Percentiles rank a stretch among this genome's conserved stretches.
phyloP scores from a whole-genome alignment of 495 filamentous ascomycete genomes.

The Sordaria brevicollis region DNA sequence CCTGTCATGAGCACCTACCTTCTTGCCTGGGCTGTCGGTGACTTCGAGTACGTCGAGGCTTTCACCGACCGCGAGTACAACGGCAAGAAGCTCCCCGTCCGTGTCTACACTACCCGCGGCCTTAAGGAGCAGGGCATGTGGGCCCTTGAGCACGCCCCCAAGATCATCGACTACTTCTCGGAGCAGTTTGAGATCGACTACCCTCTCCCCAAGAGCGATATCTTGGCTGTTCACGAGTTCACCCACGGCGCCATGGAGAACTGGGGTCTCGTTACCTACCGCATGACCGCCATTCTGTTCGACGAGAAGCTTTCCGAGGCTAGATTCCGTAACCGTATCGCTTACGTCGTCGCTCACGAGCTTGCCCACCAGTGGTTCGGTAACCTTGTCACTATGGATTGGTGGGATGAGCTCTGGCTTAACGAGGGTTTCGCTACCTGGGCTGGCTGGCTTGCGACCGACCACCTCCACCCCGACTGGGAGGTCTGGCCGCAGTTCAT shows the following conservation, averaged over 20 bases:
- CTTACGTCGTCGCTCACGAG: conserved; percentile 91
- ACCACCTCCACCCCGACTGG: conserved; percentile 90
- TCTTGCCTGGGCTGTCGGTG: conserved; percentile 89
- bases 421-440: conserved; percentile 97
- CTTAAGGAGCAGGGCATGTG: conserved; percentile 80
- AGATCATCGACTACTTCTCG: conserved; percentile 90
- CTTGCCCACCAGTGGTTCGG: conserved; percentile 98
- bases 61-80: conserved; percentile 82
- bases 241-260: conserved; percentile 56
- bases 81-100: conserved; percentile 79
- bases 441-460: conserved; percentile 90
- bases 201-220: conserved; percentile 87
- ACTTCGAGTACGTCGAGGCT: conserved; percentile 91
- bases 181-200: conserved; percentile 93
- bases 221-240: conserved; percentile 96
- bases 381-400: conserved; percentile 83
- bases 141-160: conserved; percentile 75
- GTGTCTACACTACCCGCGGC: conserved; percentile 89
- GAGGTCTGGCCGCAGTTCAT: conserved; percentile 94
- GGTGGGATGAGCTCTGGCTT: conserved; percentile 95
- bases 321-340: conserved; percentile 78
- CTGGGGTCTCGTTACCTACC: conserved; percentile 94
- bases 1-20: conserved; percentile 98
- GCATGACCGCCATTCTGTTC: conserved; percentile 85
- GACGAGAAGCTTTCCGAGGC: conserved; percentile 85